Evolutionary conservation across 805 yeast genomes (phyloP).

Genomic region (Ogataea chonburiensis): DNA sequence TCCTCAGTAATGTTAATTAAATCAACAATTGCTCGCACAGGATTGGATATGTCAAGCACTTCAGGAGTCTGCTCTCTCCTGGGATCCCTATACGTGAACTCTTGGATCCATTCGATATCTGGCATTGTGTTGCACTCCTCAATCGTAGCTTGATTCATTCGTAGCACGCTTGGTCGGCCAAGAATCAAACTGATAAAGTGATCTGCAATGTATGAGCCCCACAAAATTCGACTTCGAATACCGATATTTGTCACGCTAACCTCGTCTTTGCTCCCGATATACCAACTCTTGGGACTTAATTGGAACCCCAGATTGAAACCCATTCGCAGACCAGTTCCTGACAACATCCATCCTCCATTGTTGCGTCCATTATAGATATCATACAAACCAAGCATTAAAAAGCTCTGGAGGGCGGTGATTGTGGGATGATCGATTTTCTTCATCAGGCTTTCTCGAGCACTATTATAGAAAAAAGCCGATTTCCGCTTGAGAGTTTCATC

Average conservation of each 20-base stretch:
- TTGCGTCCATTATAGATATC: constrained; percentile 60
- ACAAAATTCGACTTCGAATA: constrained; percentile 57
- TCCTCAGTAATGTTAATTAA: constrained; percentile 45
- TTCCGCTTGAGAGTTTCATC: constrained; percentile 40
- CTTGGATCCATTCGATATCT: constrained; percentile 61
- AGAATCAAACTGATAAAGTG: constrained; percentile 58
- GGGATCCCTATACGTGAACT: constrained; percentile 42
- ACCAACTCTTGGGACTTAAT: constrained; percentile 60
- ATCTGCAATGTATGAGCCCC: constrained; percentile 68
- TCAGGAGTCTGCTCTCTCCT: constrained; percentile 3
- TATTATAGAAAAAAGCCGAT: constrained; percentile 45
- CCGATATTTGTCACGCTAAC: constrained; percentile 51
- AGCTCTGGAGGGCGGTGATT: constrained; percentile 58
- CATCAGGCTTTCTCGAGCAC: constrained; percentile 44
- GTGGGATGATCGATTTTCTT: constrained; percentile 43
- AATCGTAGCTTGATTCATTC: constrained; percentile 57
- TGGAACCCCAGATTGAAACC: constrained; percentile 67
- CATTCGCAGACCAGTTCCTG: constrained; percentile 62
- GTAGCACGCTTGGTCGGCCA: constrained; percentile 57
- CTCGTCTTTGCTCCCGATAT: constrained; percentile 35
- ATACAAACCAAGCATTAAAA: constrained; percentile 56
- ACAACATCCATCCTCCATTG: constrained; percentile 61
- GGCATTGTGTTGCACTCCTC: constrained; percentile 60
- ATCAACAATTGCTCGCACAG: constrained; percentile 42
- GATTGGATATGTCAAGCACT: constrained; percentile 22